These are phyloP conservation scores for Glonium stellatum DNA, from an alignment of 495 filamentous ascomycete species.

Conservation along the genomic window DNA sequence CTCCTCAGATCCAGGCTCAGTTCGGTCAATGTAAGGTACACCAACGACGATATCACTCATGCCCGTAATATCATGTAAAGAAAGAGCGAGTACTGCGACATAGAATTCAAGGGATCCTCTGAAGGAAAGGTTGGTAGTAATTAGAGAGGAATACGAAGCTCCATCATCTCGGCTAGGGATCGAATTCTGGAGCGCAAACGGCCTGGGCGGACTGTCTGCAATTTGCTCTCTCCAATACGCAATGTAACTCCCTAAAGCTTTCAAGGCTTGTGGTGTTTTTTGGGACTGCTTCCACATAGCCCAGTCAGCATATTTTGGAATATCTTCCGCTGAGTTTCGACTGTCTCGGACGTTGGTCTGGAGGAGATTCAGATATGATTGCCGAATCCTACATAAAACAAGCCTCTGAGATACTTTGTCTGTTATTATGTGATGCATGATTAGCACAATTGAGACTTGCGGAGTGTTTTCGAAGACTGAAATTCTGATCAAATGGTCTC, in stretches of 20 bases:
- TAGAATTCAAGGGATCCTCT: background rate
- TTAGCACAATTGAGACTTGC: background rate
- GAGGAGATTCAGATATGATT: background rate
- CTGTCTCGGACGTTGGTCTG: background rate
- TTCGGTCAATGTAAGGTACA: constrained; percentile 6
- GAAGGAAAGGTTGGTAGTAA: background rate
- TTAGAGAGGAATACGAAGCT: background rate
- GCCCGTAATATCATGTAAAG: background rate
- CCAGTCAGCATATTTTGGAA: background rate
- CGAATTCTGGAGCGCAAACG: background rate
- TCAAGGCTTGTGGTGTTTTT: background rate
- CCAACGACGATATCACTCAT: constrained; percentile 6
- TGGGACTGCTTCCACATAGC: background rate
- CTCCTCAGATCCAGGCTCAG: constrained; percentile 8
- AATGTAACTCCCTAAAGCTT: background rate
- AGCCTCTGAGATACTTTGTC: background rate
- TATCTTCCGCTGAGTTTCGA: background rate
- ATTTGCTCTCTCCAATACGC: background rate
- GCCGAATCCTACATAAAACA: background rate
- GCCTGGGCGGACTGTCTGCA: background rate
- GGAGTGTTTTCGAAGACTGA: background rate
- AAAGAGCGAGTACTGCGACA: background rate
- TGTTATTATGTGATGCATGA: constrained; percentile 2
- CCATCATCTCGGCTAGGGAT: background rate
- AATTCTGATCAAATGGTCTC: background rate